phyloP scores from a whole-genome alignment of 2,329 filamentous ascomycete species.

The Colletotrichum tofieldiae region DNA sequence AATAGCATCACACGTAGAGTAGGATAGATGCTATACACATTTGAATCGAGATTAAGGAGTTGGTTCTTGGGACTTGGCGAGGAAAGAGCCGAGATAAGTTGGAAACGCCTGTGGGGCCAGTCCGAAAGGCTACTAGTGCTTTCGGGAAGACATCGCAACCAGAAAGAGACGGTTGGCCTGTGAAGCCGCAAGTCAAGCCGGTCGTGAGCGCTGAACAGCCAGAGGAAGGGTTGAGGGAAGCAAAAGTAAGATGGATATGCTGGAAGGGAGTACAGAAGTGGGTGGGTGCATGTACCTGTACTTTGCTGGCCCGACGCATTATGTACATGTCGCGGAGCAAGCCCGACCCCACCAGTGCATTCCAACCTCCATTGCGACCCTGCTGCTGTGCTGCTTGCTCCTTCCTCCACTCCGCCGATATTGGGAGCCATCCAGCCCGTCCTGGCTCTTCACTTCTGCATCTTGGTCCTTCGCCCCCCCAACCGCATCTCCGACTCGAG shows the following conservation, averaged over 20 bases:
- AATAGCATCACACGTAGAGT: too few relatives aligned
- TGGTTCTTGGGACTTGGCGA: not conserved
- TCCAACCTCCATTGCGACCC: not conserved
- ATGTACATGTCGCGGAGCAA: conserved; percentile 8
- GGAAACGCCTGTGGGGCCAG: not conserved
- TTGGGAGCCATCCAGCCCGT: conserved; percentile 1
- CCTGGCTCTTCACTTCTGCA: conserved; percentile 17
- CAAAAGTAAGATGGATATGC: too few relatives aligned
- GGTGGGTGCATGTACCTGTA: conserved; percentile 4
- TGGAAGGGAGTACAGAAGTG: not conserved
- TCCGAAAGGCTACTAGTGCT: not conserved
- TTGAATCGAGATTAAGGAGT: not conserved
- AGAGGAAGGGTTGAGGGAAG: too few relatives aligned
- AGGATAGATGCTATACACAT: not conserved
- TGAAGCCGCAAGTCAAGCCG: too few relatives aligned
- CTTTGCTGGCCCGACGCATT: not conserved
- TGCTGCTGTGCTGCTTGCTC: not conserved
- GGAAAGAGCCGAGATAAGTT: not conserved
- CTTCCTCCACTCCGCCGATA: not conserved
- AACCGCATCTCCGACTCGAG: conserved; percentile 17
- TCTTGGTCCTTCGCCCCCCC: conserved; percentile 15
- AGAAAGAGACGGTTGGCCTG: not conserved
- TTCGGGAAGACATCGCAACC: not conserved
- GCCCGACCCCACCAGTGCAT: conserved; percentile 1
- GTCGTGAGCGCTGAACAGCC: too few relatives aligned